Evolutionary conservation across 495 filamentous ascomycete genomes (phyloP).

Genomic region (Penicillium pulvis): DNA sequence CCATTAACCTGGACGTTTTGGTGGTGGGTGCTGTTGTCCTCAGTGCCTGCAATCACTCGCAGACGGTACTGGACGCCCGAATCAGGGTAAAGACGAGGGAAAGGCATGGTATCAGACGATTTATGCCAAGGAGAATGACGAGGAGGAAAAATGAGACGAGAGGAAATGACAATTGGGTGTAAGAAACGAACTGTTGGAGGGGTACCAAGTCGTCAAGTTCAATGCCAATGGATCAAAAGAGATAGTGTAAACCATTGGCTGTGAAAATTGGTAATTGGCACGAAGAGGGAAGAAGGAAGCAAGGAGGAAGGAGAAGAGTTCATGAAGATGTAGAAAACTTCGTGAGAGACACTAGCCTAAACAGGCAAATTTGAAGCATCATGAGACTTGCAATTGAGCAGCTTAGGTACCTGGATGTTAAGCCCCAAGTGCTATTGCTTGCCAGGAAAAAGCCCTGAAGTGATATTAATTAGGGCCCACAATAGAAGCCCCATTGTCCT

Average conservation of each 20-base stretch:
- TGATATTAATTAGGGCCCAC: no score
- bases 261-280: no score
- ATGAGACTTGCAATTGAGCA: not conserved
- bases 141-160: no score
- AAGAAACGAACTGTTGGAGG: not conserved
- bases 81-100: not conserved
- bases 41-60: constrained; percentile 58
- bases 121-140: not conserved
- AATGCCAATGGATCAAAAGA: no score
- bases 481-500: not conserved
- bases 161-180: no score
- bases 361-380: not conserved
- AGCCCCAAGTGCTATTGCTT: no score
- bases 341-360: not conserved
- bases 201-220: no score
- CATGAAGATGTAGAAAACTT: no score
- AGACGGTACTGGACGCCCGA: not conserved
- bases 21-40: constrained; percentile 69
- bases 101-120: not conserved
- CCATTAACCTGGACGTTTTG: constrained; percentile 72
- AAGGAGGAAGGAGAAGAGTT: not conserved
- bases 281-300: not conserved
- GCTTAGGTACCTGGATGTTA: not conserved
- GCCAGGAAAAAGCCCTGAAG: no score
- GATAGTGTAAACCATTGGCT: no score